Conservation (phyloP, 1,139 yeast species). For the Geotrichum cucujoidarum region DNA sequence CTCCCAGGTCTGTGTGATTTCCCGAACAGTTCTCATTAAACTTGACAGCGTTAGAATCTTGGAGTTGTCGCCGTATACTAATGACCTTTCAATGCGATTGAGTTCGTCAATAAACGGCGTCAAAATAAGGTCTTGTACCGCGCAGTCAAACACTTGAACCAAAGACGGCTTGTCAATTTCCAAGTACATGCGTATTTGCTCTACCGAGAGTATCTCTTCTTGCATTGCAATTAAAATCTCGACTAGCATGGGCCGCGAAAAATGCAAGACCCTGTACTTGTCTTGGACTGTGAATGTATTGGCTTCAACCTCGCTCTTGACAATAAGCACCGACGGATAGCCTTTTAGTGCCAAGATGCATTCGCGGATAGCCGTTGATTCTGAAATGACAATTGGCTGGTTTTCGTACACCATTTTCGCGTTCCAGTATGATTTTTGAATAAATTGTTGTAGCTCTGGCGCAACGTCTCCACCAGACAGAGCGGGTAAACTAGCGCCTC, state of each 20-base stretch:
- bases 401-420: not conserved
- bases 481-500: not conserved
- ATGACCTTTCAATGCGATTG: not conserved
- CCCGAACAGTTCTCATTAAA: not conserved
- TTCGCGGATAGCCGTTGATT: constrained; percentile 10
- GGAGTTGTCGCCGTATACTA: not conserved
- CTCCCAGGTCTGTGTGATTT: constrained; percentile 5
- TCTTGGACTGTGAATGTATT: constrained; percentile 1
- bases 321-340: constrained; percentile 3
- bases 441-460: constrained; percentile 9
- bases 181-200: constrained; percentile 2
- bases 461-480: constrained; percentile 11
- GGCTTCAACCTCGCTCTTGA: not conserved
- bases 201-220: not conserved
- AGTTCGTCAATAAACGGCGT: not conserved
- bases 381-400: constrained; percentile 8
- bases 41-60: not conserved
- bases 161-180: not conserved
- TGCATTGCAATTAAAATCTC: not conserved
- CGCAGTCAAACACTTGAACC: constrained; percentile 9
- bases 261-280: constrained; percentile 8
- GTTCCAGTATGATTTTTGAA: constrained; percentile 13
- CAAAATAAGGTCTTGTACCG: constrained; percentile 3
- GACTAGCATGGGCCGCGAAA: constrained; percentile 7
- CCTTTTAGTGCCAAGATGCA: constrained; percentile 9